These are phyloP conservation scores for Zymoseptoria brevis DNA, from an alignment of 2,329 filamentous ascomycete species.

Conservation along the genomic window DNA sequence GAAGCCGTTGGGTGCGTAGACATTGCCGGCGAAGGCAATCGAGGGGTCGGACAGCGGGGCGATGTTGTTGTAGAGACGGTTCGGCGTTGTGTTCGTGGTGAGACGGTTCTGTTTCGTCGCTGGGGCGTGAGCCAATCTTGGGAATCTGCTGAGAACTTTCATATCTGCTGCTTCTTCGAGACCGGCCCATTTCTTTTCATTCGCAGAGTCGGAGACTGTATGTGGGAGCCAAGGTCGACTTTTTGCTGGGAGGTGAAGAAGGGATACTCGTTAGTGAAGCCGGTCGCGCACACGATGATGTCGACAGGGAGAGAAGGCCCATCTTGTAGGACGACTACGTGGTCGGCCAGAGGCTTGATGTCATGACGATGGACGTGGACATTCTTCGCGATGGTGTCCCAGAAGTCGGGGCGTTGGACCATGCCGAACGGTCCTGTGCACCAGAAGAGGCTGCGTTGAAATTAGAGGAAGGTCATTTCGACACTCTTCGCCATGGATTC, in stretches of 20 bases:
- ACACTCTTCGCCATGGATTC: slow-evolving; percentile 1
- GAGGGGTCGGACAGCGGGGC: slow-evolving; percentile 19
- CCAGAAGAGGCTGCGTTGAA: slow-evolving; percentile 1
- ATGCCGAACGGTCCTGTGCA: slow-evolving; percentile 5
- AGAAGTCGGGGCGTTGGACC: slow-evolving; percentile 10
- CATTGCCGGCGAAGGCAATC: slow-evolving; percentile 25
- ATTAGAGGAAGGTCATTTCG: background rate
- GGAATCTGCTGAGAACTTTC: slow-evolving; percentile 2
- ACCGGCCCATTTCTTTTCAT: background rate
- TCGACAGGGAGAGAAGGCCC: slow-evolving; percentile 8
- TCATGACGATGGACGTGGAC: slow-evolving; percentile 9
- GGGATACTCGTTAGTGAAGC: slow-evolving; percentile 8
- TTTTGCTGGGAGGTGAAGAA: slow-evolving; percentile 1
- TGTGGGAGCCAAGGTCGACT: slow-evolving; percentile 5
- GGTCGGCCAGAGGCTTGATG: slow-evolving; percentile 2
- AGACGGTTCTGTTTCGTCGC: background rate
- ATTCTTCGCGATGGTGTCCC: slow-evolving; percentile 7
- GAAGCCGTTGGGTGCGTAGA: slow-evolving; percentile 22
- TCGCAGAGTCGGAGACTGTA: background rate
- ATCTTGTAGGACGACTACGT: slow-evolving; percentile 5
- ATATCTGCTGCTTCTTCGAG: slow-evolving; percentile 5
- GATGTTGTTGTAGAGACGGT: slow-evolving; percentile 16
- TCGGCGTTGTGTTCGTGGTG: slow-evolving; percentile 3
- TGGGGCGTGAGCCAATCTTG: background rate
- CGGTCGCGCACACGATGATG: slow-evolving; percentile 12